phyloP scores from a whole-genome alignment of 176 grass and related monocot genomes.

The Bonia amplexicaulis region DNA sequence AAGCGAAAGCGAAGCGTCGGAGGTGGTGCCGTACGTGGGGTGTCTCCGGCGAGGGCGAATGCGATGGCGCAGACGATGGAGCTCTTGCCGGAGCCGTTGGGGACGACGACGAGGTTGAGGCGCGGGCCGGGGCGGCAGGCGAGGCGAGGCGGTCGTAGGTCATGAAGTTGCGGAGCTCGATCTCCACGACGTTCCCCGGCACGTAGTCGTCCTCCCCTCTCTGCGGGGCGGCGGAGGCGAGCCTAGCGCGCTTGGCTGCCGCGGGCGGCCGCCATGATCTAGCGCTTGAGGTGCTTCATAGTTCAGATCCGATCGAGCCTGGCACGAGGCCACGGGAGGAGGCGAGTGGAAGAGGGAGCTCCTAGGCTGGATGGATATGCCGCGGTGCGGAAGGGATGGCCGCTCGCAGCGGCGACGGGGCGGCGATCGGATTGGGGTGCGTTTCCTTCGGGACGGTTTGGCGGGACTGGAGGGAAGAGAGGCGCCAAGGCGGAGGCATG shows the following conservation, averaged over 20 bases:
- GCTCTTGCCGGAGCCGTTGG: constrained; percentile 93
- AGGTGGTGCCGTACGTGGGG: constrained; percentile 33
- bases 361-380: no score
- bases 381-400: no score
- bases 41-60: constrained; percentile 63
- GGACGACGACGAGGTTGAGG: constrained; percentile 84
- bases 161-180: constrained; percentile 92
- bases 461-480: neutral
- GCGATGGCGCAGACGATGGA: constrained; percentile 92
- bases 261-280: constrained; percentile 29
- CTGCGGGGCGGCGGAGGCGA: constrained; percentile 29
- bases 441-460: neutral
- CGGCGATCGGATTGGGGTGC: neutral
- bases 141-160: constrained; percentile 62
- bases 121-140: constrained; percentile 69
- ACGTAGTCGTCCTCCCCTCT: constrained; percentile 82
- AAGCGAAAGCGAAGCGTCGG: no score
- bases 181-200: constrained; percentile 86
- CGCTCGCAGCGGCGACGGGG: no score
- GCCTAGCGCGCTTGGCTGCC: constrained; percentile 40
- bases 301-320: neutral
- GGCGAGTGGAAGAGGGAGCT: no score
- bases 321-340: no score
- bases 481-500: no score
- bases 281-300: neutral